A percentile compares a stretch with the other conserved stretches of the same genome.
phyloP scores from a whole-genome alignment of 2,329 filamentous ascomycete species.

The Venturia effusa region DNA sequence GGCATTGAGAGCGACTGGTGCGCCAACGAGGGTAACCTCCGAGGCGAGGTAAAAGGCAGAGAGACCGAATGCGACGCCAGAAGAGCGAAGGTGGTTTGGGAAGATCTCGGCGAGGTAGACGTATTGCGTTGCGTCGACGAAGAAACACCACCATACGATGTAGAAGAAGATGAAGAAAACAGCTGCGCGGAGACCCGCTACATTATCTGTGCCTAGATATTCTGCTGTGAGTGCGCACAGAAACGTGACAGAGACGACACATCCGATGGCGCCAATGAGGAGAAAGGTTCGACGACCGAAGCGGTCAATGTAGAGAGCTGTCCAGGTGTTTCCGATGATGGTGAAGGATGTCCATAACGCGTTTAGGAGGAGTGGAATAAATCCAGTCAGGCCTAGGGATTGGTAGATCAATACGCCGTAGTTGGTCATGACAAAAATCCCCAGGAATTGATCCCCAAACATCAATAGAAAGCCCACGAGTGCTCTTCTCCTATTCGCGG shows the following conservation, averaged over 20 bases:
- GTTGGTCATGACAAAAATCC: constrained; percentile 15
- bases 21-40: constrained; percentile 10
- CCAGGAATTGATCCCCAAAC: constrained; percentile 28
- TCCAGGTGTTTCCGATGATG: constrained; percentile 18
- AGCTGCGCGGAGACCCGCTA: too few species aligned
- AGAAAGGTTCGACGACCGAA: too few species aligned
- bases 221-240: too few species aligned
- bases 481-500: constrained; percentile 29
- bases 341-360: constrained; percentile 17
- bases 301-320: constrained; percentile 19
- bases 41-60: constrained; percentile 10
- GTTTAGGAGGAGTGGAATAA: constrained; percentile 17
- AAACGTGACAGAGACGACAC: too few species aligned
- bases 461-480: constrained; percentile 34
- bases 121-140: too few species aligned
- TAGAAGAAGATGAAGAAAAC: too few species aligned
- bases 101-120: constrained; percentile 20
- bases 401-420: constrained; percentile 17
- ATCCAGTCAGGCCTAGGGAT: constrained; percentile 15
- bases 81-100: constrained; percentile 17
- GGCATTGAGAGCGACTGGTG: constrained; percentile 8
- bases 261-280: too few species aligned
- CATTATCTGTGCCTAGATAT: too few species aligned
- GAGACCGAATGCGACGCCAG: constrained; percentile 16
- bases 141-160: too few species aligned